Base-by-base conservation (phyloP, 2,329 filamentous ascomycete genomes). In the Microascus cirrosus region DNA sequence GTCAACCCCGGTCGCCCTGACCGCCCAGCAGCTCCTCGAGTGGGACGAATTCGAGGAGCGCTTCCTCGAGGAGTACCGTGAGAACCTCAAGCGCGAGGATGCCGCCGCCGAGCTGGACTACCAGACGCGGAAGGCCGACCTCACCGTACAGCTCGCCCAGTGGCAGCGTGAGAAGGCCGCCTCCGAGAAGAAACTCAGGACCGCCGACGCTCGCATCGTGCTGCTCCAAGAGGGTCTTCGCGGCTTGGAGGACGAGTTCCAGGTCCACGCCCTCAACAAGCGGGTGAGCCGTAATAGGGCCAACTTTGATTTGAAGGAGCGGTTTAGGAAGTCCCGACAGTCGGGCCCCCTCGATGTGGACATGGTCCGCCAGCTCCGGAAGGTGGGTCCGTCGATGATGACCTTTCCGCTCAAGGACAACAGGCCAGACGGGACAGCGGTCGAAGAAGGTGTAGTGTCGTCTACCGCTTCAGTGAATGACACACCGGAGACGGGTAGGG, bases 251-350 rank as follows among this genome's bases (percentile, higher is more conserved):
- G 22, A 32, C 20, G 56, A 58, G 24, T 54, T 48, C 39, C 25
- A 34, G 24, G 25, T 48, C 36, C 51, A 45, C 10, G 18, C 34
- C 15, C 32, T 51, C 10, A 54, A 54, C 22, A 18, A 54, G 51
- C n/a, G 32, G 18, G 39, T 42, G 15, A 54, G 52, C 24, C 56
- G 56, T 18, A 39, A 53, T n/a, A 53, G 53, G 51, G 35, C 36
- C 35, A 39, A 50, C 51, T 54, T 54, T 22, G 56, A 58, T 18
- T 39, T 58, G 56, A 35, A 54, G 36, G 52, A 58, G 28, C 51
- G 53, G 24, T 58, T 58, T 22, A 45, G 34, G 36, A 54, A 50
- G 24, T 54, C 53, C 13, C 34, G 56, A 22, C 39, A 58, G 18
- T 35, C 42, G 10, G 56, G 56, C 24, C 28, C 51, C 11, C 50